A percentile compares a stretch with the other conserved stretches of the same genome.
phyloP scores from a whole-genome alignment of 331 rosid species.

The Dryas integrifolia region DNA sequence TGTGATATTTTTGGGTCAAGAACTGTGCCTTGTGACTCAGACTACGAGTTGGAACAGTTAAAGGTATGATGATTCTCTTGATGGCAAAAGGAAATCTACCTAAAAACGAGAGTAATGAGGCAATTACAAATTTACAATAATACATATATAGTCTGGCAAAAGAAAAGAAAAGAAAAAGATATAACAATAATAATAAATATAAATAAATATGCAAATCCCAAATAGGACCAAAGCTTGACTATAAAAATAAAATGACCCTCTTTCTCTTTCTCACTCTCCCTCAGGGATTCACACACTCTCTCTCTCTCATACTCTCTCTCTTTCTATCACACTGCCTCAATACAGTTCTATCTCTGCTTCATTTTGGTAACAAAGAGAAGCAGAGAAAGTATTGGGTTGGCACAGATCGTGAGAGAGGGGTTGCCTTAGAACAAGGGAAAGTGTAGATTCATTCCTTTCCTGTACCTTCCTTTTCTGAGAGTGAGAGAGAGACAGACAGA shows the following conservation, averaged over 20 bases:
- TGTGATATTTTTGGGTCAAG: too few relatives aligned
- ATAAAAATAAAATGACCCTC: slow-evolving; percentile 36
- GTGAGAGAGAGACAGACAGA: slow-evolving; percentile 13
- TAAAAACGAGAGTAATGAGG: not conserved
- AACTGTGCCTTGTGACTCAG: not conserved
- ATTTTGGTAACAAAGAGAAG: slow-evolving; percentile 12
- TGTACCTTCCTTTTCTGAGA: slow-evolving; percentile 10
- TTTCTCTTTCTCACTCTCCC: slow-evolving; percentile 24
- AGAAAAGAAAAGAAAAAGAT: not conserved
- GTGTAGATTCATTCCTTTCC: not conserved
- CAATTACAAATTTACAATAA: not conserved
- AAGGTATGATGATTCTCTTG: not conserved
- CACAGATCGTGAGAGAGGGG: slow-evolving; percentile 17
- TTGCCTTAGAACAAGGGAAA: slow-evolving; percentile 1
- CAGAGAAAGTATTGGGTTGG: slow-evolving; percentile 33
- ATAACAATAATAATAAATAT: not conserved
- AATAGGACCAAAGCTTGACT: slow-evolving; percentile 40
- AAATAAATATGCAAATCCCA: slow-evolving; percentile 17
- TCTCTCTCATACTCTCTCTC: not conserved
- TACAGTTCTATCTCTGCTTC: slow-evolving; percentile 35
- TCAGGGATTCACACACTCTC: slow-evolving; percentile 5
- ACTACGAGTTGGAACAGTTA: not conserved
- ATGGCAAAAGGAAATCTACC: not conserved
- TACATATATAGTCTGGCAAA: slow-evolving; percentile 11
- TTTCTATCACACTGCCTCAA: slow-evolving; percentile 29